Evolutionary conservation across 192 early-diverging fungal species (phyloP).

Genomic region (Podila horticola): DNA sequence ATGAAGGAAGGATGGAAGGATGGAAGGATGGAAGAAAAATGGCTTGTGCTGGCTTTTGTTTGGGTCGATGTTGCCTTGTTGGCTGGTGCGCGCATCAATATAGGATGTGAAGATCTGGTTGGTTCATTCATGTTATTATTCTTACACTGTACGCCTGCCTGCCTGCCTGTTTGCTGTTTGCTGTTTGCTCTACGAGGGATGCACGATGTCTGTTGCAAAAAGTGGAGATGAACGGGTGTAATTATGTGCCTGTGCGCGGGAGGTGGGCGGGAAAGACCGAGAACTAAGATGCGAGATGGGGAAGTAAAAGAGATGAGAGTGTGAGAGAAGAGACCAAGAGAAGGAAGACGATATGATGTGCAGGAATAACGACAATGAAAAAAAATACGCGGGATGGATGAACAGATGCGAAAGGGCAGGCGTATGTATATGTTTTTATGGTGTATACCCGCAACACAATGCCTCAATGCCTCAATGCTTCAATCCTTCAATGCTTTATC

Average conservation of each 20-base stretch:
- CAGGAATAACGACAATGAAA: neutral
- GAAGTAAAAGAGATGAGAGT: neutral
- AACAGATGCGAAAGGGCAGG: neutral
- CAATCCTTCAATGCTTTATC: too few relatives aligned
- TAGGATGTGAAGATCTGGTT: too few relatives aligned
- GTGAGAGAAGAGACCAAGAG: neutral
- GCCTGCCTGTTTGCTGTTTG: too few relatives aligned
- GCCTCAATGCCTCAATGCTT: too few relatives aligned
- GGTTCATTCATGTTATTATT: too few relatives aligned
- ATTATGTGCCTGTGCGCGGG: neutral
- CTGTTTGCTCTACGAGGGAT: neutral
- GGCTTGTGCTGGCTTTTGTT: too few relatives aligned
- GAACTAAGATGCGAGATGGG: neutral
- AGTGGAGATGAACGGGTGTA: neutral
- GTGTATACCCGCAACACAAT: too few relatives aligned
- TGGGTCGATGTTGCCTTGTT: too few relatives aligned
- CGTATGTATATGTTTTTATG: neutral
- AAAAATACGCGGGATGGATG: neutral
- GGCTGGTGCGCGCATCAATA: too few relatives aligned
- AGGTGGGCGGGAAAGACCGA: neutral
- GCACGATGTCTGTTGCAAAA: slow-evolving; percentile 8
- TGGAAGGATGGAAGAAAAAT: neutral
- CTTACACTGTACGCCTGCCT: too few relatives aligned
- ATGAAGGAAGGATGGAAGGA: too few relatives aligned
- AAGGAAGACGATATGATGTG: too few relatives aligned